These are phyloP conservation scores for Eustoma russellianum DNA, from an alignment of 257 asterid genomes.

Conservation along the genomic window DNA sequence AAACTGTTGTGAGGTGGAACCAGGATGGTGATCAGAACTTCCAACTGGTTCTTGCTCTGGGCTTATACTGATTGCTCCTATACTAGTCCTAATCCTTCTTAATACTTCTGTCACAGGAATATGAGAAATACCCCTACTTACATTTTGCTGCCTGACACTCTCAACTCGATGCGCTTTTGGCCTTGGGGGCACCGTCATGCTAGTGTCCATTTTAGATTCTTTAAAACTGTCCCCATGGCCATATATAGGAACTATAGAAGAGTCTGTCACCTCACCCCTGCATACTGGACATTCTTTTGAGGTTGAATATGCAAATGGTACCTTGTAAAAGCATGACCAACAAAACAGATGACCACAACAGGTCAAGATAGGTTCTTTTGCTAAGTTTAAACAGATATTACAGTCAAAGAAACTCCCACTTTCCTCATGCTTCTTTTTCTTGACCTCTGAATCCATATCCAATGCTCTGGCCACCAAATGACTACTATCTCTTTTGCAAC, in stretches of 20 bases:
- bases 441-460: slow-evolving; percentile 40
- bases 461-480: slow-evolving; percentile 75
- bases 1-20: slow-evolving; percentile 17
- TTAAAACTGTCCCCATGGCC: slow-evolving; percentile 31
- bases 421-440: slow-evolving; percentile 42
- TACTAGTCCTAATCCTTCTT: slow-evolving; percentile 42
- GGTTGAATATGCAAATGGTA: slow-evolving; percentile 34
- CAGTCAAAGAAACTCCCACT: slow-evolving; percentile 43
- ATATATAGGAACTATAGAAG: slow-evolving; percentile 31
- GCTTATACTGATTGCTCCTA: slow-evolving; percentile 29
- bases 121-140: slow-evolving; percentile 23
- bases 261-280: slow-evolving; percentile 46
- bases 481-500: slow-evolving; percentile 64
- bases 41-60: slow-evolving; percentile 22
- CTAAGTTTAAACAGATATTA: slow-evolving; percentile 33
- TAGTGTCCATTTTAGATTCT: slow-evolving; percentile 21
- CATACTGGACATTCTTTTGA: slow-evolving; percentile 50
- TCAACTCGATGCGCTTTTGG: slow-evolving; percentile 49
- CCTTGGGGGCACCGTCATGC: slow-evolving; percentile 38
- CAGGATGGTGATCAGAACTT: slow-evolving; percentile 12
- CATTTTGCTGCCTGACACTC: slow-evolving; percentile 38
- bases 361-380: slow-evolving; percentile 42
- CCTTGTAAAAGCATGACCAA: slow-evolving; percentile 50
- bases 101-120: slow-evolving; percentile 49
- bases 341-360: slow-evolving; percentile 53